phyloP scores from a whole-genome alignment of 352 stramenopile species.

The Phytophthora brassicae region DNA sequence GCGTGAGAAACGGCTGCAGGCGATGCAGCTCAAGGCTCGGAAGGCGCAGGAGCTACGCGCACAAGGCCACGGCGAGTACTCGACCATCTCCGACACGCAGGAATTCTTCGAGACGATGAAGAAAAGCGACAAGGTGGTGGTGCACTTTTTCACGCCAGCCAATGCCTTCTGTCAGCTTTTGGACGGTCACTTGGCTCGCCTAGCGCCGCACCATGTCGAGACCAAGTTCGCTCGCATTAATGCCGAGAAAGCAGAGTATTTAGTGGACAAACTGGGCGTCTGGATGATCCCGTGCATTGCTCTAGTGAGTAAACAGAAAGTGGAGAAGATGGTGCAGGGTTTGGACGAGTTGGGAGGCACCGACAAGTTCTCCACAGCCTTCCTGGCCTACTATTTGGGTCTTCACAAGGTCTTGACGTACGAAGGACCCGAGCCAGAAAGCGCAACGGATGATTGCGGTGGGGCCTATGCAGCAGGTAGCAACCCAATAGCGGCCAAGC shows the following conservation, averaged over 20 bases:
- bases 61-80: conserved; percentile 86
- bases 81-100: conserved; percentile 89
- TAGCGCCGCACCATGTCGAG: conserved; percentile 93
- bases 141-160: conserved; percentile 95
- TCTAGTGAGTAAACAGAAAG: conserved; percentile 95
- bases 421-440: conserved; percentile 89
- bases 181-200: conserved; percentile 90
- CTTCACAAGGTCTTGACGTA: conserved; percentile 95
- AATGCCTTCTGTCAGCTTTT: conserved; percentile 94
- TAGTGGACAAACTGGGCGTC: conserved; percentile 95
- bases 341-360: conserved; percentile 95
- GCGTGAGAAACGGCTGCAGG: conserved; percentile 73
- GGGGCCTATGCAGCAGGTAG: conserved; percentile 47
- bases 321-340: conserved; percentile 94
- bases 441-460: conserved; percentile 61
- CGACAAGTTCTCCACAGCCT: conserved; percentile 93
- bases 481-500: conserved; percentile 33
- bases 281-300: conserved; percentile 97
- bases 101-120: conserved; percentile 97
- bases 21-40: conserved; percentile 71
- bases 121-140: conserved; percentile 86
- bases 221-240: conserved; percentile 96
- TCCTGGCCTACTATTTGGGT: conserved; percentile 91
- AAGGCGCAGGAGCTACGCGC: conserved; percentile 77
- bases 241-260: conserved; percentile 95